A percentile compares a stretch with the other conserved stretches of the same genome.
phyloP scores from a whole-genome alignment of 2,329 filamentous ascomycete species.

The Cordyceps sp. region DNA sequence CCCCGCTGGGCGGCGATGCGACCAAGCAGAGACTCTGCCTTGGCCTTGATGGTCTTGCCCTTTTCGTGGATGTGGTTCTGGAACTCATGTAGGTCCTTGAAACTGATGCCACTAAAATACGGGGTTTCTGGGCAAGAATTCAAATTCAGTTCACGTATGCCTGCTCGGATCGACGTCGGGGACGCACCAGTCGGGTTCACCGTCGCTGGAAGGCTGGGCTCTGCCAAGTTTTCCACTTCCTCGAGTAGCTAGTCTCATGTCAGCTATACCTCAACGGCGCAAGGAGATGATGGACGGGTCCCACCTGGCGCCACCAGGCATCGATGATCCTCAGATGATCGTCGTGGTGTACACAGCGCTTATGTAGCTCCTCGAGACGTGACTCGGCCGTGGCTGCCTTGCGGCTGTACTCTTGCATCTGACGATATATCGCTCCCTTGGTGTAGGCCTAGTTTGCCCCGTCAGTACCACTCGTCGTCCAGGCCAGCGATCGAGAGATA shows the following conservation, averaged over 20 bases:
- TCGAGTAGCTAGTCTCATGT: conserved; percentile 34
- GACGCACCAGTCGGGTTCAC: conserved; percentile 9
- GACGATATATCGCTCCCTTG: conserved; percentile 91
- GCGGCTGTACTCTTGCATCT: conserved; percentile 96
- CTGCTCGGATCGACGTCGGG: neutral
- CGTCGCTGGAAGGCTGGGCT: conserved; percentile 22
- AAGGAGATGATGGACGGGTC: conserved; percentile 10
- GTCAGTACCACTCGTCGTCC: conserved; percentile 7
- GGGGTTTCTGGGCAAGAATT: conserved; percentile 25
- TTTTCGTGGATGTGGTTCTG: conserved; percentile 65
- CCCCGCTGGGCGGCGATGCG: conserved; percentile 34
- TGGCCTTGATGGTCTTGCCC: conserved; percentile 58
- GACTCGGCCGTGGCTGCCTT: conserved; percentile 70
- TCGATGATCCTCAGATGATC: conserved; percentile 85
- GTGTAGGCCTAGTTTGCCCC: conserved; percentile 18
- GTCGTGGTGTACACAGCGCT: conserved; percentile 68
- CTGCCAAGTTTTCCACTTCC: conserved; percentile 43
- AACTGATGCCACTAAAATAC: conserved; percentile 41
- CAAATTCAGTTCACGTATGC: conserved; percentile 7
- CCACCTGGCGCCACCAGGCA: conserved; percentile 85
- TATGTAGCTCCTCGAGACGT: conserved; percentile 65
- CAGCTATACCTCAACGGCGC: neutral
- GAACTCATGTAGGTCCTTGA: conserved; percentile 54
- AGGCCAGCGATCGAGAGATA: neutral
- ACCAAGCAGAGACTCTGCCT: conserved; percentile 52